Conservation (phyloP, 2,329 filamentous ascomycete species). For the Verticillium klebahnii region DNA sequence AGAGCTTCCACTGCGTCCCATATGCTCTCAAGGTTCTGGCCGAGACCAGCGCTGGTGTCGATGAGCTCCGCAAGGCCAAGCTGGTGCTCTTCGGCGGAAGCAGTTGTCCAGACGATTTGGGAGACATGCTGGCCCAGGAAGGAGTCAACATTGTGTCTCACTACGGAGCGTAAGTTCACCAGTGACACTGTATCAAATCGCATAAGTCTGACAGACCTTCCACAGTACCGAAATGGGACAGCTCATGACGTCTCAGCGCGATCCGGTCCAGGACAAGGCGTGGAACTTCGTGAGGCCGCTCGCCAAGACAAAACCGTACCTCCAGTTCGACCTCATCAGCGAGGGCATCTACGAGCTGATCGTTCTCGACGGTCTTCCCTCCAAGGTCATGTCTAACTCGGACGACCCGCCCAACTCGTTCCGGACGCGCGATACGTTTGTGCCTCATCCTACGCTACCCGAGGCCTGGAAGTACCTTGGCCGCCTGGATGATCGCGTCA, state of each 20-base stretch:
- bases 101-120: constrained; percentile 47
- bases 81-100: constrained; percentile 47
- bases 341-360: constrained; percentile 29
- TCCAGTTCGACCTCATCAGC: constrained; percentile 29
- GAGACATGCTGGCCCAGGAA: constrained; percentile 38
- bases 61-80: constrained; percentile 33
- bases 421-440: constrained; percentile 39
- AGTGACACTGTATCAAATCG: neutral
- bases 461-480: constrained; percentile 40
- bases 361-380: constrained; percentile 30
- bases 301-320: constrained; percentile 31
- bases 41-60: constrained; percentile 46
- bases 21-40: constrained; percentile 53
- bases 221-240: constrained; percentile 50
- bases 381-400: constrained; percentile 31
- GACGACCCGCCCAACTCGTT: constrained; percentile 39
- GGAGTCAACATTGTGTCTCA: constrained; percentile 46
- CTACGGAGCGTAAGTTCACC: constrained; percentile 40
- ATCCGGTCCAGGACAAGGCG: constrained; percentile 37
- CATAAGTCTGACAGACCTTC: neutral
- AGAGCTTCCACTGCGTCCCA: constrained; percentile 51
- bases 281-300: constrained; percentile 51
- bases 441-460: constrained; percentile 32
- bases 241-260: constrained; percentile 50
- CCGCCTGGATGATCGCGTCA: constrained; percentile 40